phyloP scores from a whole-genome alignment of 1,284 basidiomycete species.

The Rhodotorula sp. region DNA sequence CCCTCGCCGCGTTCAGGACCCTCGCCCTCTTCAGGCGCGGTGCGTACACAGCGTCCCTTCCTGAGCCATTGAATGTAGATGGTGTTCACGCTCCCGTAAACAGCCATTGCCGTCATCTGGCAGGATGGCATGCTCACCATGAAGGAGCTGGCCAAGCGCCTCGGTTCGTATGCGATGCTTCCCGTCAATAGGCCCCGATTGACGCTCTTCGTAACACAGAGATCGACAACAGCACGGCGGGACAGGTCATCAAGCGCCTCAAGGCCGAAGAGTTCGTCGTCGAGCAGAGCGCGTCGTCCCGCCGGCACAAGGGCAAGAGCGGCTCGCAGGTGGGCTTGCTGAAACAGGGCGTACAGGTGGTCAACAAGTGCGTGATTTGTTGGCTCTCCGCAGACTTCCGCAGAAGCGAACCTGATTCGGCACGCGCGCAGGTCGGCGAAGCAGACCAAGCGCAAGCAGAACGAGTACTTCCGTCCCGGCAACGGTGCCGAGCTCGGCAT shows the following conservation, averaged over 20 bases:
- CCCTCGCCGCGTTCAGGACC: constrained; percentile 21
- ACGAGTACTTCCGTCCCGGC: constrained; percentile 30
- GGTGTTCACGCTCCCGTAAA: rapidly evolving
- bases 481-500: constrained; percentile 15
- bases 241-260: constrained; percentile 32
- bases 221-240: constrained; percentile 22
- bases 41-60: neutral
- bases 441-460: constrained; percentile 19
- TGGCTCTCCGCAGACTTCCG: too few species aligned
- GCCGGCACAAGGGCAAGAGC: constrained; percentile 2
- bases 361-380: constrained; percentile 22
- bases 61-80: rapidly evolving
- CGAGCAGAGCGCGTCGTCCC: constrained; percentile 3
- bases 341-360: neutral
- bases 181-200: neutral
- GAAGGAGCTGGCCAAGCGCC: constrained; percentile 12
- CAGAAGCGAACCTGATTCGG: rapidly evolving
- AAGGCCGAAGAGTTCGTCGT: constrained; percentile 23
- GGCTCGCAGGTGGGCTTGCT: constrained; percentile 1
- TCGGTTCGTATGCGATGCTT: constrained; percentile 7
- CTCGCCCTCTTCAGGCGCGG: constrained; percentile 34
- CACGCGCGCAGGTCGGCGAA: constrained; percentile 8
- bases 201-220: neutral
- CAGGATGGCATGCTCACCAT: constrained; percentile 19
- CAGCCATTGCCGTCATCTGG: constrained; percentile 29